A percentile compares a stretch with the other conserved stretches of the same genome.
These are phyloP conservation scores for Botrytis pseudocinerea DNA, from an alignment of 2,329 filamentous ascomycete genomes.

Conservation along the genomic window DNA sequence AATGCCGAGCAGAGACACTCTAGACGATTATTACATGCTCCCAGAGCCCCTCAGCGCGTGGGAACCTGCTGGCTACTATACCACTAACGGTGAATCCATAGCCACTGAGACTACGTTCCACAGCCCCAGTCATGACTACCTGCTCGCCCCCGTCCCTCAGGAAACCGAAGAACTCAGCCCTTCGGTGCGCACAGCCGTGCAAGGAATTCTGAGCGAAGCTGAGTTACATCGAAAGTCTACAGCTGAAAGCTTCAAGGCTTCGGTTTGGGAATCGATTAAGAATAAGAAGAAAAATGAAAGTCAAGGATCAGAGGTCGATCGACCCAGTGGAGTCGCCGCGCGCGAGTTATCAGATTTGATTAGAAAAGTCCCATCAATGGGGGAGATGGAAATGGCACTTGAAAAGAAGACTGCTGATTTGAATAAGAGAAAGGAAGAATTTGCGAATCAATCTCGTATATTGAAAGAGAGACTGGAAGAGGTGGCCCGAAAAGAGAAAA, in stretches of 20 bases:
- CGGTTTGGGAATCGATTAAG: not conserved
- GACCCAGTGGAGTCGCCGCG: not conserved
- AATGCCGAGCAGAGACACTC: accelerated
- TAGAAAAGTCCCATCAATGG: not conserved
- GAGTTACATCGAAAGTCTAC: not conserved
- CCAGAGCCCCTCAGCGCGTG: too few relatives aligned
- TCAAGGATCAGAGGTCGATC: not conserved
- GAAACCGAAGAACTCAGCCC: too few relatives aligned
- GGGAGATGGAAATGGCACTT: not conserved
- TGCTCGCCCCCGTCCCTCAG: too few relatives aligned
- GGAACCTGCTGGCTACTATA: too few relatives aligned
- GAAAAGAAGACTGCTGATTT: not conserved
- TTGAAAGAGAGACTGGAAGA: not conserved
- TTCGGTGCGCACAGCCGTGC: too few relatives aligned
- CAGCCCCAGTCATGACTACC: too few relatives aligned
- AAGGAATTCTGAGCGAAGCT: not conserved
- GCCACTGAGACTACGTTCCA: too few relatives aligned
- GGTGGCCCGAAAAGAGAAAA: not conserved
- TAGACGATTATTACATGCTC: not conserved
- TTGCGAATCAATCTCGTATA: not conserved
- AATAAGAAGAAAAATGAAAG: not conserved
- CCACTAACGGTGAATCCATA: too few relatives aligned
- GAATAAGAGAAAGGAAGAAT: not conserved
- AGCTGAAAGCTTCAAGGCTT: not conserved
- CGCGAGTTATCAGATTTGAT: not conserved